A percentile compares a stretch with the other conserved stretches of the same genome.
Evolutionary conservation across 176 grass and related monocot genomes (phyloP).

Genomic region (Zoysia pacifica): DNA sequence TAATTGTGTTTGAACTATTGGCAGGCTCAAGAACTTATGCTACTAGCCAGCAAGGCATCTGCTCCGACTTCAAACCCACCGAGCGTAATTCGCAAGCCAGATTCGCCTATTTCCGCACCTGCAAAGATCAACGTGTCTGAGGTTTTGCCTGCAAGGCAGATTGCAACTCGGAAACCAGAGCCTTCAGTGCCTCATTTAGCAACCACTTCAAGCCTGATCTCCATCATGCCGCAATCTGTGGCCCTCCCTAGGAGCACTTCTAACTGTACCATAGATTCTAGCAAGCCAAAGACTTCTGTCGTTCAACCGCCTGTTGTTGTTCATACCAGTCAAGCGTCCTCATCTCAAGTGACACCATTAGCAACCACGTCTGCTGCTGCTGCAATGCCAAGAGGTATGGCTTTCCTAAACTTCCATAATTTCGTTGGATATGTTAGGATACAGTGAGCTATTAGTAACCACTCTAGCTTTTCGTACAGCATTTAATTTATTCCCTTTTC

Average conservation of each 20-base stretch:
- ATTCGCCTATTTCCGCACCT: conserved; percentile 11
- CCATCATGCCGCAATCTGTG: conserved; percentile 35
- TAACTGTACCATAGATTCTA: conserved; percentile 51
- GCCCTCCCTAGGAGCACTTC: conserved; percentile 37
- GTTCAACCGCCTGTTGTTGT: conserved; percentile 16
- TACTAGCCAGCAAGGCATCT: conserved; percentile 67
- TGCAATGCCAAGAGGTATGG: conserved; percentile 74
- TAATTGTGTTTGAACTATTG: conserved; percentile 20
- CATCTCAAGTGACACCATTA: conserved; percentile 28
- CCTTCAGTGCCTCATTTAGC: conserved; percentile 32
- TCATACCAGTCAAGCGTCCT: conserved; percentile 37
- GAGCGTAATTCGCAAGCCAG: conserved; percentile 15
- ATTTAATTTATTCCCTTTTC: conserved; percentile 13
- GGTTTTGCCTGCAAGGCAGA: conserved; percentile 47
- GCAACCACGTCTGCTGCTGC: conserved; percentile 33
- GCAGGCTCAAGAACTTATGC: conserved; percentile 75
- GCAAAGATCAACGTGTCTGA: conserved; percentile 43
- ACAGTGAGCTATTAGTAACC: background rate
- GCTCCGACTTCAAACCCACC: conserved; percentile 23
- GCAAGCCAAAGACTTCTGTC: conserved; percentile 33
- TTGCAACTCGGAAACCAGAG: conserved; percentile 30
- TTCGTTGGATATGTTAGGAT: background rate
- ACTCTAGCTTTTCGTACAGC: background rate
- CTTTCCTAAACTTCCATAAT: no score
- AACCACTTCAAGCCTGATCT: conserved; percentile 39